Evolutionary conservation across 2,329 filamentous ascomycete species (phyloP), one percentile per base, ranked within the genome.

Genomic region (Amesomyces nigricolor): DNA sequence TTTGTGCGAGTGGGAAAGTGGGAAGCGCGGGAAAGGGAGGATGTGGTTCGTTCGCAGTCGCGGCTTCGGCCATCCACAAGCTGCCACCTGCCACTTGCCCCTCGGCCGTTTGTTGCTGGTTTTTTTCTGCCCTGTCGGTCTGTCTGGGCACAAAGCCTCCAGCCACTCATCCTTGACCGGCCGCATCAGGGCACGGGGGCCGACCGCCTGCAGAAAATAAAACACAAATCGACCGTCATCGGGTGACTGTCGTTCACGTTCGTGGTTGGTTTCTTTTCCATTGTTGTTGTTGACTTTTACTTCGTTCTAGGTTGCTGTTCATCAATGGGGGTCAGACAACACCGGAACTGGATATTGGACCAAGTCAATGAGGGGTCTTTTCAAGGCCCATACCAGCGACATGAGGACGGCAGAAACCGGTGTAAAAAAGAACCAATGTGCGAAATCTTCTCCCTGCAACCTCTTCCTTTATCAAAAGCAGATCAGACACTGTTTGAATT

Each of bases 61-160:
- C 47, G 51, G 47, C 32, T 43, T 47, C 45, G 50, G 22, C 61
- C 61, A 63, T 8, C 53, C 58, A 63, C 44, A 59, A 46, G 14
- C 48, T 59, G 59, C 61, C 59, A 62, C 58, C 58, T 59, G 38
- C 37, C 46, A 19, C 30, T 19, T 37, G 37, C 22, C 22, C 22
- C 22, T 26, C 22, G 22, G 22, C 7, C 42, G 52, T 51, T 51
- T 50, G 53, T 46, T 54, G 44, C 26, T 13, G 38, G 22, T 22
- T 29, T 39, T 26, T n/a, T 26, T 26, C 22, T 26, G 22, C 22
- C 22, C 22, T 26, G 22, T 26, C 22, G 22, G 22, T 26, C 22
- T 26, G 4, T 2, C 22, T 26, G 22, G 45, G 39, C 35, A 49
- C 19, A 42, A 42, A 47, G 32, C 16, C 13, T 19, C 32, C 43